Conservation (phyloP, 176 grass and related monocot genomes). For the Rhynchospora pubera region DNA sequence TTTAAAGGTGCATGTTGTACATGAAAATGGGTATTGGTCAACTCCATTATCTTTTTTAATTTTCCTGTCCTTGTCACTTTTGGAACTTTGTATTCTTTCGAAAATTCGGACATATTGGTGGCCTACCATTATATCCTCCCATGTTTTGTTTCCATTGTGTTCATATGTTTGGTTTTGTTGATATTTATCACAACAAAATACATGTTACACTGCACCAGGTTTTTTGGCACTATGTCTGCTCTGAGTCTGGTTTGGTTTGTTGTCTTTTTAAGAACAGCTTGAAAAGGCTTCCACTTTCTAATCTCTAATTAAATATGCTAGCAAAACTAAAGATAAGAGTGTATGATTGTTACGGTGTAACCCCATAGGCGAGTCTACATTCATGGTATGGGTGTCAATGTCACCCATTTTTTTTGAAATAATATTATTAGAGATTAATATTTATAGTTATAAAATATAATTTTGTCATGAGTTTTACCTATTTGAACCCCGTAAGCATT, state of each 20-base stretch:
- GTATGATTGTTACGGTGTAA: too few species aligned
- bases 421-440: too few species aligned
- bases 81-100: slow-evolving; percentile 9
- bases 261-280: background rate
- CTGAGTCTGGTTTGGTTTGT: background rate
- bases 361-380: too few species aligned
- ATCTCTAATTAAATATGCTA: background rate
- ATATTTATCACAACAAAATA: slow-evolving; percentile 5
- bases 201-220: background rate
- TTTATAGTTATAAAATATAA: too few species aligned
- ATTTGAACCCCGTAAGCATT: too few species aligned
- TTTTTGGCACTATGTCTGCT: slow-evolving; percentile 7
- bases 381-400: too few species aligned
- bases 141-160: slow-evolving; percentile 11
- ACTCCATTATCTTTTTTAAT: background rate
- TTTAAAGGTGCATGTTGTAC: background rate
- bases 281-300: background rate
- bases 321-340: background rate
- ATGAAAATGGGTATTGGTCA: slow-evolving; percentile 7
- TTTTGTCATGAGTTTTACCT: too few species aligned
- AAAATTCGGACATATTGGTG: background rate
- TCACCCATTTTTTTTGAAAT: too few species aligned
- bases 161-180: slow-evolving; percentile 7
- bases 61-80: background rate
- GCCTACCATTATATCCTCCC: background rate